Evolutionary conservation across 2,329 filamentous ascomycete species (phyloP), one percentile per base, ranked within the genome.

Genomic region (Trichophyton schoenleinii): DNA sequence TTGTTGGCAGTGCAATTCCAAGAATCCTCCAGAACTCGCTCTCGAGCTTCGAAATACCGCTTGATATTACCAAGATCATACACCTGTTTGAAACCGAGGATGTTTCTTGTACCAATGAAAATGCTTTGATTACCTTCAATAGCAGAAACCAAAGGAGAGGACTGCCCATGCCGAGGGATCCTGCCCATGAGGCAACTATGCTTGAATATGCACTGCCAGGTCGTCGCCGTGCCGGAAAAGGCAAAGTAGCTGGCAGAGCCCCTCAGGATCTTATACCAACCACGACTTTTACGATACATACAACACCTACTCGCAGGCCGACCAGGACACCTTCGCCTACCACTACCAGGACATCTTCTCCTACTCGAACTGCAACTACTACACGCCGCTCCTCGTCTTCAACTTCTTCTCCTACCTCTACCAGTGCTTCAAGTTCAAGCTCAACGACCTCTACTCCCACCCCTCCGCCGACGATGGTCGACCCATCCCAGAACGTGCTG

Each of bases 121-220:
- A 97, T 68, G 87, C 90, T 0, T 80, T 99, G 3, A 87, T 97
- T 15, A 90, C 88, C 0, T 95, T 96, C 72, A 83, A 88, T 66
- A 87, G 86, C 63, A 70, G 69, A 48, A 69, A 66, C 65, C 69
- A 68, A 44, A 69, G 66, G 58, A 69, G 70, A 20, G 28, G 36
- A 36, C 18, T 60, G 22, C 38, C 25, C 3, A 5, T 38, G 4
- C 25, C n/a, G 9, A 18, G 22, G 18, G 20, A 41, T 28, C 57
- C n/a, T 7, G 25, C 13, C 9, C 5, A 25, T 11, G 15, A 34
- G 3, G 41, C 41, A 9, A 38, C 11, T n/a, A 15, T 31, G 28
- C 49, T 53, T 31, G 22, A 34, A n/a, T 53, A 53, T 34, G 13
- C 7, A 31, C 13, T 53, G 7, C 22, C 22, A 18, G 20, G 6